A percentile compares a stretch with the other conserved stretches of the same genome.
Evolutionary conservation across 495 filamentous ascomycete genomes (phyloP).

Genomic region (Aspergillus carlsbadensis): DNA sequence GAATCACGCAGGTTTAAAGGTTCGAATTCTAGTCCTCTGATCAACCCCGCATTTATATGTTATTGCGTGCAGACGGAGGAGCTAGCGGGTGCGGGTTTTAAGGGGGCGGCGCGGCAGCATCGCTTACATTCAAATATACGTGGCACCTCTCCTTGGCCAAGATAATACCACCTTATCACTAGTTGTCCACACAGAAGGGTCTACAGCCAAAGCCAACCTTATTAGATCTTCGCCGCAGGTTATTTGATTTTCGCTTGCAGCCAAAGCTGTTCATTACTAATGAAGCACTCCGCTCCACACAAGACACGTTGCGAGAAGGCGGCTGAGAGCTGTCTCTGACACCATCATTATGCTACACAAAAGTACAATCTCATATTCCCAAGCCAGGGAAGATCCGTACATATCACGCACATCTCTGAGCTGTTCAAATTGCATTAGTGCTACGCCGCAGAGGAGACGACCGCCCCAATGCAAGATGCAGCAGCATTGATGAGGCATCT

Average conservation of each 20-base stretch:
- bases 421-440: neutral
- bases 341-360: neutral
- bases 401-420: neutral
- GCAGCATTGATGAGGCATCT: neutral
- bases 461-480: neutral
- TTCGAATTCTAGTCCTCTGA: neutral
- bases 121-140: neutral
- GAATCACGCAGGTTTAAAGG: neutral
- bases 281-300: neutral
- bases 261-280: neutral
- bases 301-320: neutral
- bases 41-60: neutral
- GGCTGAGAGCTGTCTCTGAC: neutral
- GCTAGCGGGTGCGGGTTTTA: neutral
- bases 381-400: no score
- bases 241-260: neutral
- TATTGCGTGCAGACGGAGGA: neutral
- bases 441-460: neutral
- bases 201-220: neutral
- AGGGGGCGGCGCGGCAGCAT: neutral
- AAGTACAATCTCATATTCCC: neutral
- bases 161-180: neutral
- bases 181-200: neutral
- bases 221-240: neutral
- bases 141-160: neutral